Base-by-base conservation (phyloP, 73 alveolate genomes). In the Paramecium pentaurelia region DNA sequence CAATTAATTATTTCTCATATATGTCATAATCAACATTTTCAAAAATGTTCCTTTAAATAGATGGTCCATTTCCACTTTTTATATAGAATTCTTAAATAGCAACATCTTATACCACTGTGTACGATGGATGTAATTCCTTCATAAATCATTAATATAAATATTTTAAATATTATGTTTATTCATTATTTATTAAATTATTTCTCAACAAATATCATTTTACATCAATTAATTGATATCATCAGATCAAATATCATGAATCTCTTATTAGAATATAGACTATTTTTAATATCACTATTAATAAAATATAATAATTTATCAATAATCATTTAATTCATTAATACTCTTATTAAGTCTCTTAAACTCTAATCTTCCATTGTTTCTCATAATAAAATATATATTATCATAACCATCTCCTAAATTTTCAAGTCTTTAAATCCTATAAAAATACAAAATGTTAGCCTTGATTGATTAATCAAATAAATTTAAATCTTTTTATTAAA, bases 401-500 rank as follows among this genome's bases (percentile, higher is more conserved):
- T 16, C 25, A 49, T 3, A 14, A n/a, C 0, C 8, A 49, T 14
- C 2, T 14, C 12, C 32, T 1, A 54, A 54, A 54, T n/a, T 54
- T 54, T 54, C 6, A 54, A 25, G 32, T n/a, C 70, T 54, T n/a
- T 16, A 54, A 54, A 54, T 54, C 70, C 11, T 54, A 54, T 18
- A 11, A 3, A 54, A 18, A n/a, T 34, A 54, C 16, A n/a, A 54
- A 28, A 64, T 64, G 84, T 34, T 34, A 64, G 42, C 42, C 49
- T 2, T 64, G 51, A 12, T 64, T 64, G 84, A 64, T 64, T 64
- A 60, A 64, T 64, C 84, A 64, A 64, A 64, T 64, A 59, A 88
- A 36, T 73, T 42, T 73, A 71, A 89, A 89, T 71, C 88, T 89
- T 64, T 64, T 89, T 89, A 71, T 89, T 60, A 60, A 64, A 64